Evolutionary conservation across 2,329 filamentous ascomycete species (phyloP), one percentile per base, ranked within the genome.

Genomic region (Akanthomyces muscarius): DNA sequence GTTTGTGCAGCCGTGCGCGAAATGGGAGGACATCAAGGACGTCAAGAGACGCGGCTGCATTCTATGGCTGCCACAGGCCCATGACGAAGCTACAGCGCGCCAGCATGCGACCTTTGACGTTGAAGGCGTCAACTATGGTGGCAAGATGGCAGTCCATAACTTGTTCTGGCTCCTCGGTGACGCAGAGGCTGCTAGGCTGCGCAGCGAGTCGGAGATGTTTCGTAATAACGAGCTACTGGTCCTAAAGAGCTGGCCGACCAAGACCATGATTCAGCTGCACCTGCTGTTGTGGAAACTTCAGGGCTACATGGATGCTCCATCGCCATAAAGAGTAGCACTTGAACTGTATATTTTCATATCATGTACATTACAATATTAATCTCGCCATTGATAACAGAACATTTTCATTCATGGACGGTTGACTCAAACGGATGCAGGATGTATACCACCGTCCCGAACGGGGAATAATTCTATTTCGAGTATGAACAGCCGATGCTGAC

Each of bases 221-320:
- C 68, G 66, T 3, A 70, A 77, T 0, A 75, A 75, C 2, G 75
- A 71, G 10, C 71, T 81, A 23, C 75, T 80, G 59, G 73, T 85
- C 64, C 68, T 85, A 61, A 73, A 69, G 54, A 69, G 71, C 44
- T 70, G 75, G 73, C 65, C 75, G 73, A 67, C 73, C 68, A 65
- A 66, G 51, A 72, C 75, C 44, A 81, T 80, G 8, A 69, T 77
- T 25, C 71, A 76, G 16, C 55, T 85, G 52, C 82, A 85, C 70
- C 63, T 79, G 61, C 75, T 79, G 60, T 74, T 88, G 8, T 88
- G 85, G 85, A 82, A 80, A 65, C 70, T 88, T 10, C 82, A 87
- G 65, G 84, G 83, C 1, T 88, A 84, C 67, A 53, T 85, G 25
- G 51, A 62, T 23, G 16, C 7, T 21, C 51, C 59, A 11, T 14